Conservation (phyloP, 2,329 filamentous ascomycete genomes). For the Pseudogymnoascus sp. region DNA sequence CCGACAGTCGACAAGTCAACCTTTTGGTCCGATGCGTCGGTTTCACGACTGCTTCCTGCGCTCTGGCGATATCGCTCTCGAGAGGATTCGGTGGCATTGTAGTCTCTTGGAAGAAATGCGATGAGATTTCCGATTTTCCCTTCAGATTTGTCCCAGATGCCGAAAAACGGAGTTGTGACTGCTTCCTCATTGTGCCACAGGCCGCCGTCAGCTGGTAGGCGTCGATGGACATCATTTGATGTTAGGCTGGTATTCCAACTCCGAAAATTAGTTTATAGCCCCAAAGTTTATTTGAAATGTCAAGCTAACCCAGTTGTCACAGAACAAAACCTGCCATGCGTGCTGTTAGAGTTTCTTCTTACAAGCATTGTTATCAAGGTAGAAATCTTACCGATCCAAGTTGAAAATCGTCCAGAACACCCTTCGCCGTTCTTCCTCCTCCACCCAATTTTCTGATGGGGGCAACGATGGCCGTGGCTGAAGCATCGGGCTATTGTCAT, state of each 20-base stretch:
- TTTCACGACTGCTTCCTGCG: slow-evolving; percentile 14
- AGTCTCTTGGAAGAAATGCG: slow-evolving; percentile 30
- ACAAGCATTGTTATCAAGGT: slow-evolving; percentile 15
- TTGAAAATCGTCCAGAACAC: slow-evolving; percentile 49
- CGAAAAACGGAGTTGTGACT: slow-evolving; percentile 36
- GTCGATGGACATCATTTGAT: slow-evolving; percentile 26
- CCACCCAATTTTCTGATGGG: slow-evolving; percentile 27
- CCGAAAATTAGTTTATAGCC: slow-evolving; percentile 13
- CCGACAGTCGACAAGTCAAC: slow-evolving; percentile 27
- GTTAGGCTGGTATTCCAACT: slow-evolving; percentile 33
- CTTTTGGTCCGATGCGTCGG: slow-evolving; percentile 10
- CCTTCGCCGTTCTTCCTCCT: slow-evolving; percentile 39
- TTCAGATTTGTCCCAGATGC: slow-evolving; percentile 36
- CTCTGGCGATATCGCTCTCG: slow-evolving; percentile 17
- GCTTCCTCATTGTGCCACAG: slow-evolving; percentile 35
- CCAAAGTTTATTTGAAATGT: not conserved
- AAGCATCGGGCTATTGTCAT: slow-evolving; percentile 19
- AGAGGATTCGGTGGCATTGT: slow-evolving; percentile 14
- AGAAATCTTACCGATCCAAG: slow-evolving; percentile 36
- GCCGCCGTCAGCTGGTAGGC: slow-evolving; percentile 35
- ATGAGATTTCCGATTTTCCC: slow-evolving; percentile 34
- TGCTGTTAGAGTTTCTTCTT: not conserved
- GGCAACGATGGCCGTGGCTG: slow-evolving; percentile 26
- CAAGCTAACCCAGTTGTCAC: slow-evolving; percentile 3
- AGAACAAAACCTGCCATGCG: slow-evolving; percentile 9